Percentiles rank a stretch among this genome's conserved stretches.
Evolutionary conservation across 352 stramenopile species (phyloP).

Genomic region (Pythium monospermum): DNA sequence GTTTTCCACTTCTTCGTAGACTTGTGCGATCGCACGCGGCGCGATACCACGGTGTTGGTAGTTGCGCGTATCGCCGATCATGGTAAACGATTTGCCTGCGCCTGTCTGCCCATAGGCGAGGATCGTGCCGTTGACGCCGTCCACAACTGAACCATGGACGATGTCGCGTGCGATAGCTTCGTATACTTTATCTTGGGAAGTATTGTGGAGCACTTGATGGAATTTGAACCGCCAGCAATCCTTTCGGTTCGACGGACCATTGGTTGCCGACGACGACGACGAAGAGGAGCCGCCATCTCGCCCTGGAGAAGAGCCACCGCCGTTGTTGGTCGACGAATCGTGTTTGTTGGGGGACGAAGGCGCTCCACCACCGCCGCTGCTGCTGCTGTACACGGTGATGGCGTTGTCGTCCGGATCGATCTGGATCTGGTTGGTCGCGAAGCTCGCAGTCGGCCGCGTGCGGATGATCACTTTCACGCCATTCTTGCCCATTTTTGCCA

Average conservation of each 20-base stretch:
- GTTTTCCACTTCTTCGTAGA: constrained; percentile 88
- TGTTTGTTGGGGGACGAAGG: constrained; percentile 28
- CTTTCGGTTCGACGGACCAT: constrained; percentile 64
- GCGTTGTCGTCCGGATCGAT: constrained; percentile 75
- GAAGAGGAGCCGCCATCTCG: neutral
- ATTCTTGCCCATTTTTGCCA: constrained; percentile 41
- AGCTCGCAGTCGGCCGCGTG: constrained; percentile 70
- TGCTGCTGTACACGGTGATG: constrained; percentile 52
- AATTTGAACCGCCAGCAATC: constrained; percentile 89
- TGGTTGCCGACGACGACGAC: constrained; percentile 1
- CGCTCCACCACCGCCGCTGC: no score
- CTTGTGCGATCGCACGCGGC: constrained; percentile 78
- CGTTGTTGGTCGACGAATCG: constrained; percentile 11
- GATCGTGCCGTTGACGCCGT: constrained; percentile 88
- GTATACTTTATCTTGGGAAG: constrained; percentile 87
- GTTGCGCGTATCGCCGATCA: constrained; percentile 90
- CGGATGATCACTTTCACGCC: constrained; percentile 85
- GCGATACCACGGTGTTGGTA: constrained; percentile 89
- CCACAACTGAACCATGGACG: constrained; percentile 80
- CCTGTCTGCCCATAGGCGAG: constrained; percentile 88
- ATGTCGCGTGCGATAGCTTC: constrained; percentile 86
- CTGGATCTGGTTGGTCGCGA: constrained; percentile 68
- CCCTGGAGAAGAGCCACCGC: constrained; percentile 1
- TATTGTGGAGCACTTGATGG: constrained; percentile 91
- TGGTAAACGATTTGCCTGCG: constrained; percentile 89